Base-by-base conservation (phyloP, 306 rosid genomes). In the Begonia masoniana region DNA sequence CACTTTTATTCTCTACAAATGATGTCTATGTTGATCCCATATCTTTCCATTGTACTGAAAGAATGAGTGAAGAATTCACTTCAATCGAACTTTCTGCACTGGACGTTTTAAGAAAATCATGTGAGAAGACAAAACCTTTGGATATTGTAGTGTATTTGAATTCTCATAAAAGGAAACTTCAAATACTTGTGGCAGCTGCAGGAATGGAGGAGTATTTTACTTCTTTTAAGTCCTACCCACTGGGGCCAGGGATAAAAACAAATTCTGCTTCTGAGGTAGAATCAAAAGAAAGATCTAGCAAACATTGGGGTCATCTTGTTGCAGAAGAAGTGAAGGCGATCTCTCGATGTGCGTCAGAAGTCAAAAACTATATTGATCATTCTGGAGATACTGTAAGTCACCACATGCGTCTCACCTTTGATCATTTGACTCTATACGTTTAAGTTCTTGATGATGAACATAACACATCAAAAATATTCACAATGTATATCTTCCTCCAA, bases 251-350 rank as follows among this genome's bases (percentile, higher is more conserved):
- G 60, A 49, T 80, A 70, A 61, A 65, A 56, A 47, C 56, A 23
- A 16, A 57, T 64, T 65, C 77, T 67, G 68, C 61, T 76, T 57
- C 69, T 66, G 87, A 81, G 51, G 47, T 47, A 26, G 85, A 81
- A 55, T 69, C 74, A 46, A 83, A 75, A 46, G 94, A 89, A 74
- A 64, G 67, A 71, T 65, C 88, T 45, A 72, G 57, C 75, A 81
- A 75, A 76, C 82, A 67, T 70, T 73, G 74, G 71, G 70, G 72
- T 76, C 64, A 66, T 61, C 68, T 80, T 81, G 80, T 85, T 61
- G 74, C 63, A 2, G 82, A 83, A 73, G 97, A 91, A 85, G 96
- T 85, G 61, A 85, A 71, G 74, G 94, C 88, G 50, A 87, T 85
- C 70, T 80, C 92, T 71, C 83, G 69, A 60, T 82, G 92, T 56